Evolutionary conservation across 2,329 filamentous ascomycete species (phyloP), one percentile per base, ranked within the genome.

Genomic region (Bimuria novae-zelandiae): DNA sequence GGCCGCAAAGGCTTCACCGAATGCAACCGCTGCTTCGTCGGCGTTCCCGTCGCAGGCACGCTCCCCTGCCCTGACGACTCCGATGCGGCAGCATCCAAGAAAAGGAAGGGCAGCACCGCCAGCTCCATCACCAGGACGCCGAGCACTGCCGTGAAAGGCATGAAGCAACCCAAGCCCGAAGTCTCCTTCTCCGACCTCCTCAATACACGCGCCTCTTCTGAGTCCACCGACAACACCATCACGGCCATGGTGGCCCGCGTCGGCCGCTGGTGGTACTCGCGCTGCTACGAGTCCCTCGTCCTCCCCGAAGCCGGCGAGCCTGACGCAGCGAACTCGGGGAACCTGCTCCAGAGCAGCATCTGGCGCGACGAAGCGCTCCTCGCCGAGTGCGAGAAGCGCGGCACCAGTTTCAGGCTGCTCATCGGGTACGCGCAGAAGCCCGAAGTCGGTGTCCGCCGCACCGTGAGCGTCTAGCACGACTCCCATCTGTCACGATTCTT

Each of bases 251-350:
- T 97, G 19, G 89, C 92, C 14, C 88, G 87, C 57, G 93, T 97
- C 10, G 93, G 92, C 1, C 84, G 94, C 37, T 97, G 93, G 91
- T 99, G 94, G 94, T 97, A 96, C 75, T 89, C 86, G 8, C 85
- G 89, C 47, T 97, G 93, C 78, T 97, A 97, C 71, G 93, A 97
- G 75, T 84, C 82, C 51, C 80, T 83, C 4, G 79, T 86, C 7
- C 63, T 79, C 3, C 68, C 70, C 6, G 68, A 70, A 51, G 66
- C 63, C 16, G 67, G 65, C 45, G 70, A 71, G 25, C 60, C 65
- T 6, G 67, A 62, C 22, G 65, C 61, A 7, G 63, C 69, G 44
- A 70, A 79, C 44, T 62, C 67, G 1, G 62, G 63, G 40, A 61
- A 63, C 36, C 56, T 72, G 1, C 76, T 78, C 42, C 77, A 78